Conservation (phyloP, 805 yeast species). For the Blastobotrys chiropterorum region DNA sequence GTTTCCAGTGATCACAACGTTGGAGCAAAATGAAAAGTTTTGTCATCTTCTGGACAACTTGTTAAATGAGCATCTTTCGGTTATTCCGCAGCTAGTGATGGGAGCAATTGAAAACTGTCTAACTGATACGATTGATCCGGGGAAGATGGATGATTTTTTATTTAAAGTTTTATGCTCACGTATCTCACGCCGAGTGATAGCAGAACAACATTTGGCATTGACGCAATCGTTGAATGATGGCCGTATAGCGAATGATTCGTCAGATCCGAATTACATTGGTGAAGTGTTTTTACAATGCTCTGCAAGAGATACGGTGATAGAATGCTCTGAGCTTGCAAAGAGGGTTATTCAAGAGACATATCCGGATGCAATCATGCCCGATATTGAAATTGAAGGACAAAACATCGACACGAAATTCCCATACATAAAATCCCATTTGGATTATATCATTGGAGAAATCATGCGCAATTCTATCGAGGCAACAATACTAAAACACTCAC, state of each 20-base stretch:
- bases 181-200: slow-evolving; percentile 81
- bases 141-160: slow-evolving; percentile 64
- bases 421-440: slow-evolving; percentile 79
- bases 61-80: slow-evolving; percentile 67
- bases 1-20: slow-evolving; percentile 56
- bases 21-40: slow-evolving; percentile 72
- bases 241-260: slow-evolving; percentile 37
- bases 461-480: slow-evolving; percentile 82
- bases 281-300: slow-evolving; percentile 78
- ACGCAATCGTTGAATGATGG: slow-evolving; percentile 54
- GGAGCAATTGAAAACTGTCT: slow-evolving; percentile 82
- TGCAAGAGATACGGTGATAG: slow-evolving; percentile 58
- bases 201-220: slow-evolving; percentile 83
- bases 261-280: slow-evolving; percentile 41
- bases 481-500: slow-evolving; percentile 47
- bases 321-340: slow-evolving; percentile 48
- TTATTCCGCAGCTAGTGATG: slow-evolving; percentile 85
- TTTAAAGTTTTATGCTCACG: slow-evolving; percentile 76
- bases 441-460: slow-evolving; percentile 81
- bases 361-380: slow-evolving; percentile 52
- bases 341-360: slow-evolving; percentile 36
- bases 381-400: slow-evolving; percentile 69
- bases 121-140: slow-evolving; percentile 48
- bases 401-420: slow-evolving; percentile 56
- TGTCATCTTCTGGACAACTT: slow-evolving; percentile 57